Evolutionary conservation across 106 monocot species (phyloP), one percentile per base, ranked within the genome.

Genomic region (Hemerocallis citrina): DNA sequence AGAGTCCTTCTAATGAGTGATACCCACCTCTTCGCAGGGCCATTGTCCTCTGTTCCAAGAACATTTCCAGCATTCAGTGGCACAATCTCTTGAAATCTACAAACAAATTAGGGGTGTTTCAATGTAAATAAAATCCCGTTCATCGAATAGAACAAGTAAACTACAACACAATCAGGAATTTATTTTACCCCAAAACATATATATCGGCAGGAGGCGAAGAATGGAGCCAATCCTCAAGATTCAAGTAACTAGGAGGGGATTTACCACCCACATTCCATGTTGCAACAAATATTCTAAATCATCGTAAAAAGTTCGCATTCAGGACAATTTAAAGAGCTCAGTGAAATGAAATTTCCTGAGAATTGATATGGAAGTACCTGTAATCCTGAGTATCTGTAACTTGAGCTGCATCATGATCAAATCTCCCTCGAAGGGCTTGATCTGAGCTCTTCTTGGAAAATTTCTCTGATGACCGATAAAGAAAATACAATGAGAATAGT

Each of bases 61-160:
- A 90, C 89, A 55, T 90, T 90, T 6, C 89, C 89, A 9, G 89
- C 89, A 76, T 90, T 90, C 58, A 90, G 57, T 28, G 89, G 89
- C 34, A 88, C 88, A 32, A 88, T 88, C 60, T 88, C 88, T 52
- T 88, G 88, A 55, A 88, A 88, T 31, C 88, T 85, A 55, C 38
- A 7, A 41, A 28, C 8, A 7, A 19, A 33, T 41, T 55, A 6
- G 29, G 0, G n/a, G 1, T 31, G 1, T 9, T 33, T 33, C 57
- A 35, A 57, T 10, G 6, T 33, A 7, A 57, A 20, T 38, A 38
- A 38, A 5, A n/a, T 14, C 5, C 9, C 10, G 31, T 44, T 17
- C 7, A 25, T 38, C 15, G 37, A 39, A 41, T n/a, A 28, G 24
- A 3, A 9, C 3, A 23, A 24, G 31, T 0, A 15, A 30, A 14